phyloP scores from a whole-genome alignment of 2,329 filamentous ascomycete genomes.

The Hymenoscyphus linearis region DNA sequence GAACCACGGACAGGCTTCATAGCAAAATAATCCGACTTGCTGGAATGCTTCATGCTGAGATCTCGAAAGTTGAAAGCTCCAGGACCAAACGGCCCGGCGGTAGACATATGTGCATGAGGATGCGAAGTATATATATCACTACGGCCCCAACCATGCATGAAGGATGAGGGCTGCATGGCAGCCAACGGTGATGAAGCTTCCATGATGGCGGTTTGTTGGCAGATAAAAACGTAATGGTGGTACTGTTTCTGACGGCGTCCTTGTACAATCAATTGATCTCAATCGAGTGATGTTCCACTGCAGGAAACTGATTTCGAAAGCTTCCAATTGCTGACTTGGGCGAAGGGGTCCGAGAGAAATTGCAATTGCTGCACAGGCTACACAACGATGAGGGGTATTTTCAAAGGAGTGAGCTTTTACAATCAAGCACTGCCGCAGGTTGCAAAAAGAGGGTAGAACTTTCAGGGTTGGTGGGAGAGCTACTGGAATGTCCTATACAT shows the following conservation, averaged over 20 bases:
- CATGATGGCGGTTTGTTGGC: constrained; percentile 48
- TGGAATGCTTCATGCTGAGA: constrained; percentile 64
- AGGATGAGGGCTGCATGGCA: constrained; percentile 77
- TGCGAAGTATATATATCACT: constrained; percentile 49
- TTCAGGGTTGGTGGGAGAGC: constrained; percentile 13
- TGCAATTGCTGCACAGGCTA: not conserved
- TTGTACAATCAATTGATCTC: constrained; percentile 16
- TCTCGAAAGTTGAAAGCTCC: constrained; percentile 73
- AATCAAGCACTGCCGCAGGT: not conserved
- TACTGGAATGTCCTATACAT: constrained; percentile 24
- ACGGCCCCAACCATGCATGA: constrained; percentile 55
- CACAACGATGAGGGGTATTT: not conserved
- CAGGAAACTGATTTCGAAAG: constrained; percentile 14
- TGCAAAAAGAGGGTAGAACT: not conserved
- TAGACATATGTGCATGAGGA: constrained; percentile 43
- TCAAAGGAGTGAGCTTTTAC: constrained; percentile 5
- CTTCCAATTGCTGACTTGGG: constrained; percentile 14
- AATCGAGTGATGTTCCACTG: constrained; percentile 13
- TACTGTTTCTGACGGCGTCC: constrained; percentile 1
- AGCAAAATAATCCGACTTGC: constrained; percentile 72
- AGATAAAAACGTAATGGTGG: not conserved
- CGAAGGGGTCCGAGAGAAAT: constrained; percentile 7
- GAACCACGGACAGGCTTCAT: constrained; percentile 73
- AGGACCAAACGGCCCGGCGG: constrained; percentile 49
- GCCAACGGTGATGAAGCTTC: constrained; percentile 91